phyloP scores from a whole-genome alignment of 2,329 filamentous ascomycete genomes.

The Arthrobotrys conoides region DNA sequence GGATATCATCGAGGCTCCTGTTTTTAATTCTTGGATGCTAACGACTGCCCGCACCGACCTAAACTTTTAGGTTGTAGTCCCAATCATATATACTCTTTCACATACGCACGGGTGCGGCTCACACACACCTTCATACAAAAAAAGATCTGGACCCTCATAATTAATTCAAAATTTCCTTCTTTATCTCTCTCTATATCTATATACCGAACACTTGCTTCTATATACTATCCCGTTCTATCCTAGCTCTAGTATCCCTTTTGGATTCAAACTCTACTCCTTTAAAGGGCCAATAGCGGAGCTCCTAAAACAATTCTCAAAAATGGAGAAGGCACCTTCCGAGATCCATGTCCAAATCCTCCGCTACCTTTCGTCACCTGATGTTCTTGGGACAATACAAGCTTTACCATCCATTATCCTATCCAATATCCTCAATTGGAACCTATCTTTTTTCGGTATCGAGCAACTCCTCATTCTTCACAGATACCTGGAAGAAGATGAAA shows the following conservation, averaged over 20 bases:
- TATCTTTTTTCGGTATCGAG: not conserved
- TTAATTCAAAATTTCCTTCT: no score
- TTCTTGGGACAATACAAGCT: not conserved
- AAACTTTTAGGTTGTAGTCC: no score
- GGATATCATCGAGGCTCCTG: no score
- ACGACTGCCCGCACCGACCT: no score
- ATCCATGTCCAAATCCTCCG: conserved; percentile 16
- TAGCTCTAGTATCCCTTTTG: not conserved
- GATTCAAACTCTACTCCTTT: no score
- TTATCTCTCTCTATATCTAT: no score
- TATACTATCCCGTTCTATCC: not conserved
- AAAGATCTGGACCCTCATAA: no score
- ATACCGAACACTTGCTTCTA: not conserved
- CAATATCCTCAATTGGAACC: not conserved
- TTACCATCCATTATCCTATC: not conserved
- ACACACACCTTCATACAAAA: no score
- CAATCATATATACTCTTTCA: no score
- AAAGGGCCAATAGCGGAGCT: no score
- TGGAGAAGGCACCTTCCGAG: not conserved
- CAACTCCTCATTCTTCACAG: conserved; percentile 28
- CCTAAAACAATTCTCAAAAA: not conserved
- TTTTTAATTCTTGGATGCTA: no score
- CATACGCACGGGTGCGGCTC: no score
- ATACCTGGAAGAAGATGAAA: not conserved
- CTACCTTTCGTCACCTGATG: not conserved